A percentile compares a stretch with the other conserved stretches of the same genome.
Conservation (phyloP, 768 basidiomycete genomes). For the Phlegmacium glaucopus region DNA sequence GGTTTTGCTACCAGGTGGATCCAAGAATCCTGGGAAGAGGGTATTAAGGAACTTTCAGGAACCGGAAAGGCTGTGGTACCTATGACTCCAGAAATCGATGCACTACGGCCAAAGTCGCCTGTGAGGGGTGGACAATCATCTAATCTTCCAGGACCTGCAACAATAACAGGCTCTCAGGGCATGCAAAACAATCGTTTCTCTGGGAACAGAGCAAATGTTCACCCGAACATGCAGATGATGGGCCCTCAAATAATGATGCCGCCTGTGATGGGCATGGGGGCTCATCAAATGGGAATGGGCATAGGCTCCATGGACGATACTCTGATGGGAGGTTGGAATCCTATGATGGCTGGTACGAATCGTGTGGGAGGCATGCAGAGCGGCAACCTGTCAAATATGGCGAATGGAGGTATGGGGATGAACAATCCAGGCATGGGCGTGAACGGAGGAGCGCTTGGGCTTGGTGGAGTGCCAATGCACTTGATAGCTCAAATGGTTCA, state of each 20-base stretch:
- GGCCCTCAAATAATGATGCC: conserved; percentile 29
- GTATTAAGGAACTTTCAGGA: conserved; percentile 51
- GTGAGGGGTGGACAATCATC: conserved; percentile 10
- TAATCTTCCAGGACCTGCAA: neutral
- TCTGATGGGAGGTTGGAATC: conserved; percentile 34
- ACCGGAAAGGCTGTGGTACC: conserved; percentile 22
- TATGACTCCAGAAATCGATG: conserved; percentile 23
- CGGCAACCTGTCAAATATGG: conserved; percentile 2
- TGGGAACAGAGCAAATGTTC: conserved; percentile 1
- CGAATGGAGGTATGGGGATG: conserved; percentile 6
- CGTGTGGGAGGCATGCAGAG: conserved; percentile 1
- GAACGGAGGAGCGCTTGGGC: conserved; percentile 5
- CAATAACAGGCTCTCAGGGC: neutral
- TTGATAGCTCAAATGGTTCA: conserved; percentile 35
- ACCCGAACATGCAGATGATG: conserved; percentile 13
- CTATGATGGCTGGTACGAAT: conserved; percentile 29
- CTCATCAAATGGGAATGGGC: conserved; percentile 29
- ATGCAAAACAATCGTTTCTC: neutral
- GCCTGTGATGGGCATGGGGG: conserved; percentile 31
- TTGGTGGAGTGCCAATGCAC: conserved; percentile 16
- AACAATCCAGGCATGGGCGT: neutral
- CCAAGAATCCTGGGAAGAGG: conserved; percentile 61
- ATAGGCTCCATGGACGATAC: conserved; percentile 30
- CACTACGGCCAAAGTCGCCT: conserved; percentile 24
- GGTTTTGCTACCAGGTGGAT: conserved; percentile 51